Conservation (phyloP, 2,329 filamentous ascomycete species). For the Alternaria triticimaculans region DNA sequence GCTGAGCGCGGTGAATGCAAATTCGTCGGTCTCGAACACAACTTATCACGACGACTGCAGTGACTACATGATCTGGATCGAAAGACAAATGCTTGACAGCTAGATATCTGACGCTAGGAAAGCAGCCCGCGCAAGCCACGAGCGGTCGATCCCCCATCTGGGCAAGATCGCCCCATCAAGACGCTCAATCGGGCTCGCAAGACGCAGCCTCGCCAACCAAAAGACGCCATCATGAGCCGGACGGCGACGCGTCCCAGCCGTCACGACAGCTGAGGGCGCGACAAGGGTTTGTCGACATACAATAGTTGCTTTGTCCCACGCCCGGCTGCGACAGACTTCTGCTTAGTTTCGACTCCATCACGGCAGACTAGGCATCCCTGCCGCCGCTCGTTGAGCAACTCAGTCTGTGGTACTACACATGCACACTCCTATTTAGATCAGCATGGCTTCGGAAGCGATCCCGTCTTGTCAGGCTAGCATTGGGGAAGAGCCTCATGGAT, state of each 20-base stretch:
- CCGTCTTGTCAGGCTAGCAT: slow-evolving; percentile 18
- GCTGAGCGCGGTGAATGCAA: background rate
- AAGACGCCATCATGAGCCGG: slow-evolving; percentile 32
- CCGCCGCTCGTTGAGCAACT: slow-evolving; percentile 18
- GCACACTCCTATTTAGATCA: slow-evolving; percentile 25
- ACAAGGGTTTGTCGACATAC: slow-evolving; percentile 6
- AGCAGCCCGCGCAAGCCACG: slow-evolving; percentile 33
- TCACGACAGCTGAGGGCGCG: slow-evolving; percentile 31
- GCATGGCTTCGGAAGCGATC: slow-evolving; percentile 24
- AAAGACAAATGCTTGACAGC: slow-evolving; percentile 18
- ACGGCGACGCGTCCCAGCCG: slow-evolving; percentile 16
- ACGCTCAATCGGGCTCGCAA: slow-evolving; percentile 21
- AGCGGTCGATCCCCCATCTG: slow-evolving; percentile 9
- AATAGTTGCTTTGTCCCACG: slow-evolving; percentile 25
- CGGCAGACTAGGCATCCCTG: slow-evolving; percentile 26
- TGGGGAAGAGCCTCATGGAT: slow-evolving; percentile 21
- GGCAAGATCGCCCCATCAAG: slow-evolving; percentile 21
- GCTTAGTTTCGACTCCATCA: slow-evolving; percentile 10
- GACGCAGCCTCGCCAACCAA: slow-evolving; percentile 35
- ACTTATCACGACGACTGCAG: slow-evolving; percentile 3
- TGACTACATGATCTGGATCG: slow-evolving; percentile 14
- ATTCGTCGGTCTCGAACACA: background rate
- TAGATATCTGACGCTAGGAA: slow-evolving; percentile 23
- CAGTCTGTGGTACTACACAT: slow-evolving; percentile 21
- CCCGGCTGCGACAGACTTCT: slow-evolving; percentile 13